Conservation (phyloP, 2,329 filamentous ascomycete genomes). For the Colletotrichum brevisporum region DNA sequence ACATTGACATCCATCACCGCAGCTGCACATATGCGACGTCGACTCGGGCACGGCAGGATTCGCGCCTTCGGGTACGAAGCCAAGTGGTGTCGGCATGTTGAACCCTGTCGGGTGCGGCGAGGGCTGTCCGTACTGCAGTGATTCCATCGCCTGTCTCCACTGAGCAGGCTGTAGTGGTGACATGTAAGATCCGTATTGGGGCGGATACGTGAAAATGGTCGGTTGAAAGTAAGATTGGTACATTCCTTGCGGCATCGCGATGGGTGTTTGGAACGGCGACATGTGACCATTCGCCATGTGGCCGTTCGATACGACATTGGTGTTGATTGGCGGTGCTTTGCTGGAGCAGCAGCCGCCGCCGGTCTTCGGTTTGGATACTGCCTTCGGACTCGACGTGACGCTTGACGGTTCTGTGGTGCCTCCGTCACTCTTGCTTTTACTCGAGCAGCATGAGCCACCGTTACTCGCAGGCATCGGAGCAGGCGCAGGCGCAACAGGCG, state of each 20-base stretch:
- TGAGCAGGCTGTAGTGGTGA: conserved; percentile 69
- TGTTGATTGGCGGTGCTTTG: conserved; percentile 37
- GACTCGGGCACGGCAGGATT: conserved; percentile 44
- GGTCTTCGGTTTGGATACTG: conserved; percentile 40
- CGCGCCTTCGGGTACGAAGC: conserved; percentile 20
- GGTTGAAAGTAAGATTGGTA: conserved; percentile 58
- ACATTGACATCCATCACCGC: conserved; percentile 77
- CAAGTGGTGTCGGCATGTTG: conserved; percentile 23
- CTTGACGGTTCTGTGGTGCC: conserved; percentile 34
- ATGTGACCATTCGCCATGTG: conserved; percentile 43
- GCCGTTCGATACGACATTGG: conserved; percentile 28
- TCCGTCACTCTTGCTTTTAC: conserved; percentile 36
- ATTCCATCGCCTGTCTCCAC: conserved; percentile 64
- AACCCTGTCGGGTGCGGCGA: conserved; percentile 44
- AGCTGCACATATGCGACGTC: conserved; percentile 66
- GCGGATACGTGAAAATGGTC: conserved; percentile 66
- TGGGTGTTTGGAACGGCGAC: conserved; percentile 52
- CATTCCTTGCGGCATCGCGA: conserved; percentile 55
- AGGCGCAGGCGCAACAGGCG: conserved; percentile 5
- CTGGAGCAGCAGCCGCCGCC: conserved; percentile 56
- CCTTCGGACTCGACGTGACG: conserved; percentile 38
- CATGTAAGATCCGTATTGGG: conserved; percentile 68
- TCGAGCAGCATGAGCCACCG: conserved; percentile 43
- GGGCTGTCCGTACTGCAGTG: conserved; percentile 54
- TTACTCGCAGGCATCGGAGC: conserved; percentile 5